Percentiles rank a stretch among this genome's conserved stretches.
phyloP scores from a whole-genome alignment of 2,329 filamentous ascomycete species.

The Alternaria sp. region DNA sequence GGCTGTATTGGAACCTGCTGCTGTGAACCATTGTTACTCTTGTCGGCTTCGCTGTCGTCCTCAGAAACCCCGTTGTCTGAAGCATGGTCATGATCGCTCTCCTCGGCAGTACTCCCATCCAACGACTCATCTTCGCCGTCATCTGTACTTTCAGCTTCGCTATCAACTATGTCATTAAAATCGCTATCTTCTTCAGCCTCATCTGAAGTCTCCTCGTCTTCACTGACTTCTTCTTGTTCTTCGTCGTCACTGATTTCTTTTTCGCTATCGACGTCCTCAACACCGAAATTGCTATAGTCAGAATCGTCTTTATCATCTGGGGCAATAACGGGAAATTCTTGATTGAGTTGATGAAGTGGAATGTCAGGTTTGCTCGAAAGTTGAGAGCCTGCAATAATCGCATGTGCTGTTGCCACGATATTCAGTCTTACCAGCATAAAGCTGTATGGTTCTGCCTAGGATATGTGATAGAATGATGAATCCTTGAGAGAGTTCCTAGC shows the following conservation, averaged over 20 bases:
- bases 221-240: background rate
- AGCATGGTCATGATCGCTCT: background rate
- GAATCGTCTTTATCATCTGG: background rate
- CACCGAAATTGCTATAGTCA: background rate
- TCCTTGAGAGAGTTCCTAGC: background rate
- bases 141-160: background rate
- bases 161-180: background rate
- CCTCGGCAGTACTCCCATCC: background rate
- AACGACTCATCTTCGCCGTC: background rate
- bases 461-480: background rate
- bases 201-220: background rate
- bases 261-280: background rate
- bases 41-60: background rate
- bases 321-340: background rate
- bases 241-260: background rate
- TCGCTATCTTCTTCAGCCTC: background rate
- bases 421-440: background rate
- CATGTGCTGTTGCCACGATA: background rate
- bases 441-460: background rate
- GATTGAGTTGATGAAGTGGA: background rate
- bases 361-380: too few relatives aligned
- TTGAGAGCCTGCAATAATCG: background rate
- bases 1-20: background rate
- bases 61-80: background rate
- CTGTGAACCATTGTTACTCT: background rate